Evolutionary conservation across 345 rosid species (phyloP).

Genomic region (Eucalyptus pauciflora): DNA sequence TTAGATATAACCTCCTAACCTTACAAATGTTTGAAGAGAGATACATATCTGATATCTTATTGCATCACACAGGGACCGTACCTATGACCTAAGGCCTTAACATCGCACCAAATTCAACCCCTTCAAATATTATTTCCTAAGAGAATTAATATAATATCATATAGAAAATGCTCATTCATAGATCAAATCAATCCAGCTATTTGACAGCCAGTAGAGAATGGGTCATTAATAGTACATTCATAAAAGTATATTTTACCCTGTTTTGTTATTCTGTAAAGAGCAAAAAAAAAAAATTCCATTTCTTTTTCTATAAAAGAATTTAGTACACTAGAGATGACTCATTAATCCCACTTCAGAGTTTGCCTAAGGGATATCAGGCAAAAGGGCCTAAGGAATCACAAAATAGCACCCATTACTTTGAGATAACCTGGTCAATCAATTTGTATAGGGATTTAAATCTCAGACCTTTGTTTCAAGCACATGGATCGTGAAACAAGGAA

Average conservation of each 20-base stretch:
- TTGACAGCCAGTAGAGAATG: background rate
- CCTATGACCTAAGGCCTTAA: background rate
- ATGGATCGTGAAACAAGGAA: constrained; percentile 49
- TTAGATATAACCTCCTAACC: background rate
- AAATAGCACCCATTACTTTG: background rate
- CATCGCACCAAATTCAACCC: background rate
- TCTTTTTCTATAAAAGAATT: background rate
- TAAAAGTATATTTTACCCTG: background rate
- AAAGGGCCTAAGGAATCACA: background rate
- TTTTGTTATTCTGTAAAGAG: background rate
- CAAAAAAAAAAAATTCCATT: background rate
- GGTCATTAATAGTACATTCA: background rate
- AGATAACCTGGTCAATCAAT: background rate
- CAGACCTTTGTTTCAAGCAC: constrained; percentile 62
- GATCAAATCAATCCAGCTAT: background rate
- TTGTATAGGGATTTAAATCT: constrained; percentile 20
- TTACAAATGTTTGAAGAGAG: background rate
- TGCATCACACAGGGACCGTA: background rate
- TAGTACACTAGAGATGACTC: background rate
- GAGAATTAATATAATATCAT: background rate
- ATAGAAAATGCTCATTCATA: background rate
- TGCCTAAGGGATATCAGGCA: background rate
- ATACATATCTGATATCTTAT: background rate
- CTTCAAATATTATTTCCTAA: background rate
- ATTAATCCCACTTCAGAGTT: background rate